Evolutionary conservation across 2,329 filamentous ascomycete genomes (phyloP).

Genomic region (Paracoccidioides brasiliensis): DNA sequence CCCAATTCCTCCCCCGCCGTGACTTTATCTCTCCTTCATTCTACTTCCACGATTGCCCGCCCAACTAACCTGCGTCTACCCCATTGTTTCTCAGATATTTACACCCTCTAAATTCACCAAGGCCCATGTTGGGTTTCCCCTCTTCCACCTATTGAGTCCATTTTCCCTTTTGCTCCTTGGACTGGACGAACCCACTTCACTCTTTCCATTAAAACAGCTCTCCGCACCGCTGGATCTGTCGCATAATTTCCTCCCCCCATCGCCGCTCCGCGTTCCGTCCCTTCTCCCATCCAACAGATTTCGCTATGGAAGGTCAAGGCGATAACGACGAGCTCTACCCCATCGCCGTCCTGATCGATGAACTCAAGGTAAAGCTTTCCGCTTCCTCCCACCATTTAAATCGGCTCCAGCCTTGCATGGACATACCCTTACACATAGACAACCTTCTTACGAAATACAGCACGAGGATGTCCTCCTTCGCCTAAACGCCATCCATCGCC

Average conservation of each 20-base stretch:
- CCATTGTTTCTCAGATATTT: not conserved
- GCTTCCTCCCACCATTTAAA: not conserved
- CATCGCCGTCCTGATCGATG: conserved; percentile 98
- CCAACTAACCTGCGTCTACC: not conserved
- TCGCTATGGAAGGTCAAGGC: conserved; percentile 78
- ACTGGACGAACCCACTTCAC: not conserved
- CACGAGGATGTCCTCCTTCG: conserved; percentile 97
- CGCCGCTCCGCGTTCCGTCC: not conserved
- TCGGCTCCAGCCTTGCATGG: conserved; percentile 4
- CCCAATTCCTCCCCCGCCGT: not conserved
- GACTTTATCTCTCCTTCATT: not conserved
- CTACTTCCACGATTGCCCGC: not conserved
- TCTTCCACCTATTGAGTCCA: not conserved
- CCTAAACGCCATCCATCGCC: conserved; percentile 94
- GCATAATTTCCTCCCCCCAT: conserved; percentile 5
- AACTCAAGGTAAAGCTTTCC: conserved; percentile 69
- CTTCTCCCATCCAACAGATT: conserved; percentile 9
- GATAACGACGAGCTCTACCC: conserved; percentile 98
- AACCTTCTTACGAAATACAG: conserved; percentile 35
- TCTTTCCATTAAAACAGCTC: not conserved
- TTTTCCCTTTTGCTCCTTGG: not conserved
- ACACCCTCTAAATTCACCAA: not conserved
- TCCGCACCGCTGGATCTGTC: not conserved
- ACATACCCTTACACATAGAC: too few relatives aligned
- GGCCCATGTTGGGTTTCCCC: conserved; percentile 1